Conservation (phyloP, 176 grass and related monocot genomes). For the Hordeum vulgare region DNA sequence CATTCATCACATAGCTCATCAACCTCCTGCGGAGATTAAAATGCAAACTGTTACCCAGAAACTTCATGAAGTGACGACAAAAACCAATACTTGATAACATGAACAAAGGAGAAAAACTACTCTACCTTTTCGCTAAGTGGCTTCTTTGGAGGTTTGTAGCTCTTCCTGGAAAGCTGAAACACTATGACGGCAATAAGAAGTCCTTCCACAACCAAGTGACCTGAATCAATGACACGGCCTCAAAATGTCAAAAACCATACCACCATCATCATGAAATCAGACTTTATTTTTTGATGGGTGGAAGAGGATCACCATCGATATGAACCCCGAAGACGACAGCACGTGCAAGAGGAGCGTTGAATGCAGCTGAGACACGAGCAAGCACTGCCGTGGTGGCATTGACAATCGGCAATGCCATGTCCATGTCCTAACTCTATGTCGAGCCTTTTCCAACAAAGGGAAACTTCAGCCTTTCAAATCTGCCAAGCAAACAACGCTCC, state of each 20-base stretch:
- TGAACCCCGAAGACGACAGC: conserved; percentile 86
- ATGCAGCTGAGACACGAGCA: conserved; percentile 57
- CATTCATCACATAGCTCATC: conserved; percentile 95
- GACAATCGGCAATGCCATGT: conserved; percentile 55
- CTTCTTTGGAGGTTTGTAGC: conserved; percentile 92
- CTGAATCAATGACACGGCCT: conserved; percentile 32
- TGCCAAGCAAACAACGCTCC: conserved; percentile 4
- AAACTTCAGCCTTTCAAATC: conserved; percentile 19
- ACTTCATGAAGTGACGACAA: conserved; percentile 6
- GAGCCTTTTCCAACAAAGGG: background rate
- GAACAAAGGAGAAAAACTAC: conserved; percentile 2
- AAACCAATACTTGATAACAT: background rate
- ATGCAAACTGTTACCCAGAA: conserved; percentile 11
- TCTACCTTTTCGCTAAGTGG: conserved; percentile 79
- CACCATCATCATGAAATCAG: background rate
- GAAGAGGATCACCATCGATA: conserved; percentile 61
- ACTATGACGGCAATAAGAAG: conserved; percentile 83
- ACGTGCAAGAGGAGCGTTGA: conserved; percentile 63
- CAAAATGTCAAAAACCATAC: conserved; percentile 24
- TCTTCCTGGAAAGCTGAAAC: conserved; percentile 93
- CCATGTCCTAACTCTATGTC: conserved; percentile 10
- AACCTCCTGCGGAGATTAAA: conserved; percentile 65
- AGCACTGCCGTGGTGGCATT: conserved; percentile 56
- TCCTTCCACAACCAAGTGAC: conserved; percentile 88
- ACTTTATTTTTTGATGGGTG: background rate